phyloP scores from a whole-genome alignment of 2,329 filamentous ascomycete genomes.

The Talaromyces sp. region DNA sequence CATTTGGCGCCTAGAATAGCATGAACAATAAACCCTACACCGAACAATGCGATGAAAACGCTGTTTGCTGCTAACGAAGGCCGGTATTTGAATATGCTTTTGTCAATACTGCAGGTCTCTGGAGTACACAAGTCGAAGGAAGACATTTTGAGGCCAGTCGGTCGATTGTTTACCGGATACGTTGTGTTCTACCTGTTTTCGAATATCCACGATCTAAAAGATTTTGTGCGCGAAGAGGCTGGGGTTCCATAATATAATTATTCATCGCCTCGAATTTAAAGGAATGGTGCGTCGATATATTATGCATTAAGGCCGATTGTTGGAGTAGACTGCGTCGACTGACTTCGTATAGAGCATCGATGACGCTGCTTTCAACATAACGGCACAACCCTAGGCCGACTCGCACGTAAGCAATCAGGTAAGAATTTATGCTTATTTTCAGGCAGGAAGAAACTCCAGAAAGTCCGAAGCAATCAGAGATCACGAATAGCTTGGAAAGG shows the following conservation, averaged over 20 bases:
- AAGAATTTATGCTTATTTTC: neutral
- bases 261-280: neutral
- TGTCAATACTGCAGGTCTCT: neutral
- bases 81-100: conserved; percentile 2
- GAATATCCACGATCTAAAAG: neutral
- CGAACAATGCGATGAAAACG: conserved; percentile 44
- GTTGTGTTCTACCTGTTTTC: neutral
- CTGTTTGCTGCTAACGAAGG: conserved; percentile 35
- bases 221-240: neutral
- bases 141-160: conserved; percentile 1
- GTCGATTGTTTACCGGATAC: neutral
- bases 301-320: neutral
- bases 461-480: neutral
- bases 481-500: neutral
- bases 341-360: neutral
- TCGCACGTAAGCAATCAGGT: neutral
- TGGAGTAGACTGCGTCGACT: neutral
- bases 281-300: neutral
- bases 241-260: neutral
- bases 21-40: conserved; percentile 38
- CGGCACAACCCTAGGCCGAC: conserved; percentile 1
- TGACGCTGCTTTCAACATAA: neutral
- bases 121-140: conserved; percentile 4
- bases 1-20: conserved; percentile 35
- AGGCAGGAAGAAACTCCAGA: neutral